These are phyloP conservation scores for Talaromyces sp. DNA, from an alignment of 2,329 filamentous ascomycete species.

Conservation along the genomic window DNA sequence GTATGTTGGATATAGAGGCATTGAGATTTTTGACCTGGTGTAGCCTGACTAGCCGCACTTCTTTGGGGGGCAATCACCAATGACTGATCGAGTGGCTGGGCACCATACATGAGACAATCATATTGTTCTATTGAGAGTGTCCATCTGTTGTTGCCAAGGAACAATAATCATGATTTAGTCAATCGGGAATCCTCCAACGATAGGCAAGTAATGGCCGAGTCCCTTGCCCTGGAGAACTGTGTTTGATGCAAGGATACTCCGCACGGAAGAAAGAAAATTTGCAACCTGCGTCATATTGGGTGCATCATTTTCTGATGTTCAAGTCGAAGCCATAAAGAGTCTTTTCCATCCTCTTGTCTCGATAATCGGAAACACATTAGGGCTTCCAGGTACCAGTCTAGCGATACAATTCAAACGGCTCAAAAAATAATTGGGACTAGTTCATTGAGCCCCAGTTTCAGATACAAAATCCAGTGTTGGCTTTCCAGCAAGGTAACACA, in stretches of 20 bases:
- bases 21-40: slow-evolving; percentile 4
- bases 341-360: not conserved
- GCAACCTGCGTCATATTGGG: not conserved
- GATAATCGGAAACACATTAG: not conserved
- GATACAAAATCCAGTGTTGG: not conserved
- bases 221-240: not conserved
- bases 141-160: not conserved
- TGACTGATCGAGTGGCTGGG: not conserved
- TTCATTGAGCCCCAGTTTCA: slow-evolving; percentile 1
- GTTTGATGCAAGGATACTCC: slow-evolving; percentile 1
- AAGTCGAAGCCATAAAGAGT: not conserved
- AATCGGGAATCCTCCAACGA: not conserved
- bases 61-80: not conserved
- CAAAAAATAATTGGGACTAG: not conserved
- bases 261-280: not conserved
- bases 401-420: not conserved
- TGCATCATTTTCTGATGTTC: not conserved
- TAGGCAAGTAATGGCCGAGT: not conserved
- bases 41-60: not conserved
- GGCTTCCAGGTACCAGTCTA: not conserved
- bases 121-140: not conserved
- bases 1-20: not conserved
- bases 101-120: not conserved
- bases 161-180: not conserved
- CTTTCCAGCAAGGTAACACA: not conserved